Evolutionary conservation across 192 early-diverging fungal genomes (phyloP).

Genomic region (Gorgonomyces haynaldii): DNA sequence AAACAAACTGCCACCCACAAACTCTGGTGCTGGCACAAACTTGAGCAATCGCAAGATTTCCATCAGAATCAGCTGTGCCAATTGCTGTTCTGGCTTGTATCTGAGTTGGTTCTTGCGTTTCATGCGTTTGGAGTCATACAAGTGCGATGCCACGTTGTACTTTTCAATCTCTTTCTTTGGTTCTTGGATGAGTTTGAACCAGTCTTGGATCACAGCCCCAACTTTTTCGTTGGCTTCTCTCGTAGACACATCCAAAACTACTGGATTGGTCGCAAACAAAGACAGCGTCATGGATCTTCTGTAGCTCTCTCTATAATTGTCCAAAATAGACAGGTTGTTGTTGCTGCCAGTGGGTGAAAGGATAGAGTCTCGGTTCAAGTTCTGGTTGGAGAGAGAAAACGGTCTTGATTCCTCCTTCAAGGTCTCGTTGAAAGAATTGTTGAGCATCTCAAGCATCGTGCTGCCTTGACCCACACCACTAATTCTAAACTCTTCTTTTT

Average conservation of each 20-base stretch:
- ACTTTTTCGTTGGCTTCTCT: too few species aligned
- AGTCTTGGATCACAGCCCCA: too few species aligned
- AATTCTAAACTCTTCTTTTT: constrained; percentile 3
- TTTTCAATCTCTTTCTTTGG: constrained; percentile 3
- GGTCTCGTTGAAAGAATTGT: neutral
- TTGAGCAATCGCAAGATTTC: constrained; percentile 29
- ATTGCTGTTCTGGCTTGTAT: constrained; percentile 14
- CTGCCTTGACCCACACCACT: neutral
- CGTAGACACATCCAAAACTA: too few species aligned
- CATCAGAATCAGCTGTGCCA: constrained; percentile 21
- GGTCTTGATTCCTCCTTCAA: too few species aligned
- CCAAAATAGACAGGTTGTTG: too few species aligned
- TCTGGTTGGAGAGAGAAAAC: too few species aligned
- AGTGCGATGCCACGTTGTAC: neutral
- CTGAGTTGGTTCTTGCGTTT: constrained; percentile 1
- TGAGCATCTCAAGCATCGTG: neutral
- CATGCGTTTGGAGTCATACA: constrained; percentile 7
- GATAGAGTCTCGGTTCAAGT: too few species aligned
- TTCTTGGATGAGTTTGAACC: constrained; percentile 14
- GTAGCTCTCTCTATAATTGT: too few species aligned
- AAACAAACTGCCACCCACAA: constrained; percentile 29
- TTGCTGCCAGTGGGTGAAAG: too few species aligned
- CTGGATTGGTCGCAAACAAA: too few species aligned
- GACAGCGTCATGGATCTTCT: too few species aligned
- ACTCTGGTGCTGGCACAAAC: constrained; percentile 29